phyloP scores from a whole-genome alignment of 129 eudicot genomes.

The Escallonia herrerae region DNA sequence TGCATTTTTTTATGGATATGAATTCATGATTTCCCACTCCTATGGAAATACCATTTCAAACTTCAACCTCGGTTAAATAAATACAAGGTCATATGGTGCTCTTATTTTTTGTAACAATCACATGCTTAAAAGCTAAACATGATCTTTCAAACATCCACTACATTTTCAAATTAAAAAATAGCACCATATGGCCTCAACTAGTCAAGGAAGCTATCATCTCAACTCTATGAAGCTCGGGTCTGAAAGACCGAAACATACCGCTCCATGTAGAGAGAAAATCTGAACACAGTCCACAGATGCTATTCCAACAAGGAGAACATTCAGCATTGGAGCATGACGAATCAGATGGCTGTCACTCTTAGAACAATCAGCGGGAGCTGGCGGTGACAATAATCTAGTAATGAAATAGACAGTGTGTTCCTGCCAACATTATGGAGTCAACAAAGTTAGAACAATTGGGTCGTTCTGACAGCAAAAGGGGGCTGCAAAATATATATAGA shows the following conservation, averaged over 20 bases:
- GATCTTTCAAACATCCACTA: no score
- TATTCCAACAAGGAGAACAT: slow-evolving; percentile 76
- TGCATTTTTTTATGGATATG: no score
- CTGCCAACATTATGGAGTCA: slow-evolving; percentile 37
- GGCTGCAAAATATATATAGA: neutral
- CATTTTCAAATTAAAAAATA: no score
- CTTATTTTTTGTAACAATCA: no score
- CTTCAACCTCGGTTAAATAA: no score
- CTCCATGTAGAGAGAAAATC: slow-evolving; percentile 90
- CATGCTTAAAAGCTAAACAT: no score
- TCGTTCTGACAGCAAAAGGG: neutral
- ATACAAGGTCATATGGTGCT: no score
- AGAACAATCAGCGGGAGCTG: slow-evolving; percentile 56
- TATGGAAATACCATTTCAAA: no score
- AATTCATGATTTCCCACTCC: no score
- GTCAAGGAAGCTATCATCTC: neutral
- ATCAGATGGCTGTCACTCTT: slow-evolving; percentile 78
- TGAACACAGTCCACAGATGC: slow-evolving; percentile 86
- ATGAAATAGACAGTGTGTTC: slow-evolving; percentile 82
- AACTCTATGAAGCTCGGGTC: neutral
- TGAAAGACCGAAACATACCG: slow-evolving; percentile 46
- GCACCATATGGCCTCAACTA: no score
- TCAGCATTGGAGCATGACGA: slow-evolving; percentile 80
- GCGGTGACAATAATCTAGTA: slow-evolving; percentile 78
- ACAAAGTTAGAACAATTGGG: slow-evolving; percentile 4